Base-by-base conservation (phyloP, 2,329 filamentous ascomycete genomes). In the Laburnicola sp. region DNA sequence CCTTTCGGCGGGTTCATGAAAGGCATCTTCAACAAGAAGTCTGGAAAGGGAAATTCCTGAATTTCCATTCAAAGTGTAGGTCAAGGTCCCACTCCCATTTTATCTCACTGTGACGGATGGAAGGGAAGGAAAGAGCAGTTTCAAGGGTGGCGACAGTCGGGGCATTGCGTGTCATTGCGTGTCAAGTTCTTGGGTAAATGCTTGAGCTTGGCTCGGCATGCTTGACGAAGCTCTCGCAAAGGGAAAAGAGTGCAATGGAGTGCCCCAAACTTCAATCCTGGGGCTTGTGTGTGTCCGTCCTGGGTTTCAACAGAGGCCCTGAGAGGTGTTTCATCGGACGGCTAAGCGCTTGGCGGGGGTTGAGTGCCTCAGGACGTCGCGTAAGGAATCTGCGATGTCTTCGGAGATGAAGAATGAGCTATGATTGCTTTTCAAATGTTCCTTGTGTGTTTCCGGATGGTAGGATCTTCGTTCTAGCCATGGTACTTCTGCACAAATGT, bases 1-100 rank as follows among this genome's bases (percentile, higher is more conserved):
- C 60, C 59, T 48, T 64, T 70, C 7, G 54, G 16, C 16, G 16
- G 52, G 40, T 60, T 65, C 50, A 68, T 69, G 56, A 69, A 71
- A 37, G 68, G 68, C 68, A 71, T 71, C 60, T 71, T 71, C 53
- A 70, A 57, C 40, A 71, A 55, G 41, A 64, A 65, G 45, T 71
- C 66, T 44, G 65, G 60, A 37, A 45, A 45, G 11, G 43, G 41
- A 31, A 40, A 38, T 64, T 66, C 65, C 64, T 45, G 43, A n/a
- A 45, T 37, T 65, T 70, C 57, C 25, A 51, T 40, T 50, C 41
- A 28, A 25, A 27, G 26, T 30, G 32, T 35, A 31, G 35, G 39
- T 46, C 23, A 21, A 39, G 26, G 21, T 16, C n/a, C 11, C 16
- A 27, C 25, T 27, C 22, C 26, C 43, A 41, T 48, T 50, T 54